Evolutionary conservation across 805 yeast genomes (phyloP), one percentile per base, ranked within the genome.

Genomic region (Kazachstania bromeliacearum): DNA sequence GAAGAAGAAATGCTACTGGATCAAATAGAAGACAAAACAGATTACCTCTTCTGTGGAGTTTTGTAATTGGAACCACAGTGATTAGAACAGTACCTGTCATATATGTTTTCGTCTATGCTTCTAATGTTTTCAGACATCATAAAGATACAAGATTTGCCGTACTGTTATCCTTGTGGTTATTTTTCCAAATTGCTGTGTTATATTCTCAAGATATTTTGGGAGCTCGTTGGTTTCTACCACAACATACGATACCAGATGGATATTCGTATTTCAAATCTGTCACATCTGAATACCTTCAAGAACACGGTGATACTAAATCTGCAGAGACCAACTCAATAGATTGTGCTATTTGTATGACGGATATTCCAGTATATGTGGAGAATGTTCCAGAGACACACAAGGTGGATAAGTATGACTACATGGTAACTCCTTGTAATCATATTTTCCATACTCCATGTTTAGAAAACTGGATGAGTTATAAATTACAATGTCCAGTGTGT

Each of bases 401-500:
- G 3, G 77, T 77, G 16, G 59, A 53, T 33, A 22, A 39, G 17
- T 64, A 74, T 45, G 59, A 64, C 9, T 80, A 78, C 50, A 80
- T 83, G 92, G 74, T 85, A 3, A 85, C 97, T 0, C 96, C 96
- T 2, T 88, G 97, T 58, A 68, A 77, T 28, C 97, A 88, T 56
- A 75, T 85, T 7, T 89, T 87, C 71, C 96, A 88, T 53, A 71
- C 85, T 2, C 77, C 73, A n/a, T 88, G 97, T 61, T 63, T 89
- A 44, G 94, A 84, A 53, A 75, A 72, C 43, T 89, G 96, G 96
- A 85, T 89, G 96, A 74, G 78, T 55, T 82, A 85, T 55, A 84
- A 87, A 50, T 60, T 89, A 34, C 95, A 87, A 51, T 89, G 97
- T 60, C 97, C 97, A 1, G 88, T 87, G 5, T 89, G 97, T 60